These are phyloP conservation scores for Pisolithus tinctorius DNA, from an alignment of 768 basidiomycete genomes.

Conservation along the genomic window DNA sequence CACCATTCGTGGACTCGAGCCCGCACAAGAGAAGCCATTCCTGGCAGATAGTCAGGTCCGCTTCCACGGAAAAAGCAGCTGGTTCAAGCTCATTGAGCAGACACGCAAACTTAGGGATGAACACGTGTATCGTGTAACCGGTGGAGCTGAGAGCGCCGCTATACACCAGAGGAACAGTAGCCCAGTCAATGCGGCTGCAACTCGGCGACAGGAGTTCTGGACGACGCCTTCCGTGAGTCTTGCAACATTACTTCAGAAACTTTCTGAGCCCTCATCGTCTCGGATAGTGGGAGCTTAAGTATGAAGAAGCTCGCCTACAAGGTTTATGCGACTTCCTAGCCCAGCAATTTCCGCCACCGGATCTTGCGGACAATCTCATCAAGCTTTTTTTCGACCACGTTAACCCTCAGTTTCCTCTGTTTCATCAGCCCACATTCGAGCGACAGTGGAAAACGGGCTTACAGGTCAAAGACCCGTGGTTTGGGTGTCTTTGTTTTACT, in stretches of 20 bases:
- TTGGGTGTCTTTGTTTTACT: constrained; percentile 51
- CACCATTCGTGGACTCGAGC: constrained; percentile 31
- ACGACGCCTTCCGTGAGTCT: constrained; percentile 44
- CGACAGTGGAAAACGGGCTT: constrained; percentile 49
- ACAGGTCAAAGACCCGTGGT: constrained; percentile 51
- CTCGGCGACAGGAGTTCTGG: constrained; percentile 49
- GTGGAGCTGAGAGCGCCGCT: constrained; percentile 10
- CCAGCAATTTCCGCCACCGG: constrained; percentile 54
- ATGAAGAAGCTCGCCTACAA: constrained; percentile 36
- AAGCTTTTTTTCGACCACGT: constrained; percentile 59
- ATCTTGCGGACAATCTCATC: constrained; percentile 54
- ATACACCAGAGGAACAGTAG: constrained; percentile 15
- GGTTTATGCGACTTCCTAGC: constrained; percentile 28
- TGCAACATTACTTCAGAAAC: not conserved
- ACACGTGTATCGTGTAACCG: constrained; percentile 35
- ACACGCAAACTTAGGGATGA: constrained; percentile 48
- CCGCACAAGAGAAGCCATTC: constrained; percentile 27
- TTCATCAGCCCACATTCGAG: constrained; percentile 68
- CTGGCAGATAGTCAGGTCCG: constrained; percentile 37
- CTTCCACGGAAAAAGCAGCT: constrained; percentile 61
- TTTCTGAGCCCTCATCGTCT: not conserved
- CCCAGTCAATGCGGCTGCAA: constrained; percentile 15
- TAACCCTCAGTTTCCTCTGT: constrained; percentile 56
- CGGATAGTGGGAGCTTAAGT: constrained; percentile 52
- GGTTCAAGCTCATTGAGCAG: constrained; percentile 46